Evolutionary conservation across 257 asterid species (phyloP), one percentile per base, ranked within the genome.

Genomic region (Marsdenia floribunda): DNA sequence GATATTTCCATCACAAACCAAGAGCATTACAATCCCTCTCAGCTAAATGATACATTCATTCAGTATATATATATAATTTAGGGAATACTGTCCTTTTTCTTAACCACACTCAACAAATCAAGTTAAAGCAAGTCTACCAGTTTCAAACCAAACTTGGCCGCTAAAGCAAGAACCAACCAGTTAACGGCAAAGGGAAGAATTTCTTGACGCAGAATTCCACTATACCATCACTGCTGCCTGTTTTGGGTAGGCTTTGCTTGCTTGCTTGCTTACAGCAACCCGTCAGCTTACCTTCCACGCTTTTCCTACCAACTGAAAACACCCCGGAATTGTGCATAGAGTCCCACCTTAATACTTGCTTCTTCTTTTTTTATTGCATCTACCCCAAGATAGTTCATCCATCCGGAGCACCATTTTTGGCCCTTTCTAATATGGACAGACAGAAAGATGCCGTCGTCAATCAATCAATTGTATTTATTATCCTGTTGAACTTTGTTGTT

Each of bases 101-200:
- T 79, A 67, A 85, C 97, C 90, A 80, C 81, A 84, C 88, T 75
- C 79, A 86, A 82, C 85, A 73, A 87, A 78, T 76, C 42, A 53
- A 71, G 86, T 81, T 81, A 71, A 83, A 57, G 73, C 52, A 61
- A 75, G 86, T 72, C 76, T 77, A 84, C 86, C 83, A 82, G 77
- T 68, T 86, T 90, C 91, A 57, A 80, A 89, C 98, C 94, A 85
- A 88, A 89, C 97, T 77, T 88, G 52, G 83, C 91, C 81, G 88
- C 78, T 75, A 83, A 84, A 88, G 81, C 89, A 82, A 87, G 82
- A 80, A 47, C 33, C 70, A 35, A 35, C 71, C 19, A 61, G 15
- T 44, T 6, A 44, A 6, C 29, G 68, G 68, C 42, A 29, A 61
- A 61, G 21, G 44, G 14, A 12, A 60, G 44, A 29, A 61, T 33